Conservation (phyloP, 1,284 basidiomycete species). For the Schizophyllum amplum region DNA sequence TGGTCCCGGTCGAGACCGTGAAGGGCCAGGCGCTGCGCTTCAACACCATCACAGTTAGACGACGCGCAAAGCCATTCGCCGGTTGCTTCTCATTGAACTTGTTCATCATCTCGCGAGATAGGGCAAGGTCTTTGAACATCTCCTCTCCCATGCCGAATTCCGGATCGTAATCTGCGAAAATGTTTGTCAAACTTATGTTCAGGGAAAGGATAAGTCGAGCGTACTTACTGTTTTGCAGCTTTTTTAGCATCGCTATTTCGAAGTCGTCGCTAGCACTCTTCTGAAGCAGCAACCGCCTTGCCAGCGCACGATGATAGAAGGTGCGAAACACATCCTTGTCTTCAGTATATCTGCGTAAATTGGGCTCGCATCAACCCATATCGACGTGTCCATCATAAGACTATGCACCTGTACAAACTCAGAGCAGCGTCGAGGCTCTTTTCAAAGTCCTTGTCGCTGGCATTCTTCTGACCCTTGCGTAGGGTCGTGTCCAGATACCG, state of each 20-base stretch:
- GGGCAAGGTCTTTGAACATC: constrained; percentile 82
- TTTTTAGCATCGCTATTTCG: constrained; percentile 84
- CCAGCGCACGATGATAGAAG: constrained; percentile 87
- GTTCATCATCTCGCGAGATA: constrained; percentile 62
- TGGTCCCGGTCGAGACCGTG: constrained; percentile 34
- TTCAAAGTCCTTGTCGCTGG: constrained; percentile 67
- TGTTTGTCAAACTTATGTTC: no score
- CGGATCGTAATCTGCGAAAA: constrained; percentile 86
- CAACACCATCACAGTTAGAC: constrained; percentile 61
- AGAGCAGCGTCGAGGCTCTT: constrained; percentile 70
- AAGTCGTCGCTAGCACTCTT: constrained; percentile 89
- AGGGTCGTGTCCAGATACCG: constrained; percentile 84
- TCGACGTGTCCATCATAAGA: no score
- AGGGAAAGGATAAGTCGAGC: not conserved
- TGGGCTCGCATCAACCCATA: no score
- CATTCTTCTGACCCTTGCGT: constrained; percentile 75
- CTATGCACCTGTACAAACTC: constrained; percentile 78
- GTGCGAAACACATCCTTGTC: constrained; percentile 93
- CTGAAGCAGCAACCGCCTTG: constrained; percentile 82
- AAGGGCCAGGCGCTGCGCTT: constrained; percentile 77
- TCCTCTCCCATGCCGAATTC: constrained; percentile 84
- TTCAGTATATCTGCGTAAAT: constrained; percentile 40
- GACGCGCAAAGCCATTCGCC: constrained; percentile 26
- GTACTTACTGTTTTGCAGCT: constrained; percentile 74
- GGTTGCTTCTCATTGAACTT: constrained; percentile 42